These are phyloP conservation scores for Naganishia sp. DNA, from an alignment of 1,284 basidiomycete genomes.

Conservation along the genomic window DNA sequence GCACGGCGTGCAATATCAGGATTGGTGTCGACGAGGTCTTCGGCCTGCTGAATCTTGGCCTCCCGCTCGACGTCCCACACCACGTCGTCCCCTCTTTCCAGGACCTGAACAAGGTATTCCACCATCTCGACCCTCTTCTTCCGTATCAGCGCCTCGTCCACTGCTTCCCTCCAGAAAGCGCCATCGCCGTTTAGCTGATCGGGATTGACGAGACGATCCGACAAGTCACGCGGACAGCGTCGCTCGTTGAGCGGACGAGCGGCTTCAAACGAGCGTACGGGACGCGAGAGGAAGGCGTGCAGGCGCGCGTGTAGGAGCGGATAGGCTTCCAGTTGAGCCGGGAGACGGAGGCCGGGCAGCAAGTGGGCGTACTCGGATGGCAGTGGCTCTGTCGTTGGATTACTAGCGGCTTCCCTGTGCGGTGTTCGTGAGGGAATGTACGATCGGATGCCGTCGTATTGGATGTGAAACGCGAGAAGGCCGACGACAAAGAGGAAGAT, in stretches of 20 bases:
- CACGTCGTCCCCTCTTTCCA: constrained; percentile 43
- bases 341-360: constrained; percentile 9
- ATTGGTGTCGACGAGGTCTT: constrained; percentile 7
- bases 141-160: constrained; percentile 44
- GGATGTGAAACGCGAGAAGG: constrained; percentile 2
- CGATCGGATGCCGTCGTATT: constrained; percentile 1
- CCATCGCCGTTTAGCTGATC: constrained; percentile 51
- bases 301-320: constrained; percentile 34
- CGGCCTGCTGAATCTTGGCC: background rate
- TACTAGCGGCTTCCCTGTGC: background rate
- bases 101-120: constrained; percentile 42
- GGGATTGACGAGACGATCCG: constrained; percentile 49
- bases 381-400: background rate
- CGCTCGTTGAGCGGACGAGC: constrained; percentile 37
- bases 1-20: constrained; percentile 18
- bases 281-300: constrained; percentile 43
- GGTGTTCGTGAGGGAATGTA: constrained; percentile 1
- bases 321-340: constrained; percentile 11
- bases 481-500: background rate
- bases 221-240: constrained; percentile 43
- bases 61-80: constrained; percentile 17
- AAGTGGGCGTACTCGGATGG: constrained; percentile 11
- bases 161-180: constrained; percentile 46
- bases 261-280: constrained; percentile 35
- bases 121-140: constrained; percentile 48